A percentile compares a stretch with the other conserved stretches of the same genome.
phyloP scores from a whole-genome alignment of 2,329 filamentous ascomycete species.

The Didymosphaeria variabile region DNA sequence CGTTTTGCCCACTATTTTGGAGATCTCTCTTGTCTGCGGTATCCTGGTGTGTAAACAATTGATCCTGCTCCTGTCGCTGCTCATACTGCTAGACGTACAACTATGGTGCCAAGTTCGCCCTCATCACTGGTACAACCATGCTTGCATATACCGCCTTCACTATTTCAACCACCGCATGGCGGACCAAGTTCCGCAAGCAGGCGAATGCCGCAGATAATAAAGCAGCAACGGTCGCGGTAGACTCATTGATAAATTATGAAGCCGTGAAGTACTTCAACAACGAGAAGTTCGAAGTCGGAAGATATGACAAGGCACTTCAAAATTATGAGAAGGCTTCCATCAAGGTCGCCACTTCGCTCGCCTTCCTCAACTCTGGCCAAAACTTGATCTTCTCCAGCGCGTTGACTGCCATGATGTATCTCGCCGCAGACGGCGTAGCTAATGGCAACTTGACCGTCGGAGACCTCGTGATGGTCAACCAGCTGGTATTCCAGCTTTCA shows the following conservation, averaged over 20 bases:
- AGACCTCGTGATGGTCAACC: conserved; percentile 98
- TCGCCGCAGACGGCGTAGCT: conserved; percentile 89
- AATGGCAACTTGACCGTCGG: conserved; percentile 84
- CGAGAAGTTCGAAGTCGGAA: conserved; percentile 88
- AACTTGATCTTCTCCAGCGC: conserved; percentile 97
- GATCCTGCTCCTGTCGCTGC: neutral
- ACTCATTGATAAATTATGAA: conserved; percentile 98
- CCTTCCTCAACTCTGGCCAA: conserved; percentile 92
- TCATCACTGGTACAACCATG: conserved; percentile 92
- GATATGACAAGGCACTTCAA: conserved; percentile 87
- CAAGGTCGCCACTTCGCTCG: conserved; percentile 93
- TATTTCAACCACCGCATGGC: conserved; percentile 94
- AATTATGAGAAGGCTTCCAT: conserved; percentile 94
- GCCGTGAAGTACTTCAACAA: conserved; percentile 99
- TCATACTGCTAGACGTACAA: conserved; percentile 75
- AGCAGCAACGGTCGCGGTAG: conserved; percentile 92
- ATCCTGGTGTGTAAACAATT: conserved; percentile 70
- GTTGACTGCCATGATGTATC: conserved; percentile 97
- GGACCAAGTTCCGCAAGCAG: conserved; percentile 93
- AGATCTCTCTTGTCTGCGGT: conserved; percentile 94
- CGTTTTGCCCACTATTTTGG: conserved; percentile 88
- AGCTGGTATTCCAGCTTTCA: conserved; percentile 96
- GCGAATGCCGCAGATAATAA: conserved; percentile 97
- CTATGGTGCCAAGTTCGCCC: conserved; percentile 90
- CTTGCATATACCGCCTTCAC: conserved; percentile 95